These are phyloP conservation scores for Cocos nucifera DNA, from an alignment of 176 grass and related monocot species.

Conservation along the genomic window DNA sequence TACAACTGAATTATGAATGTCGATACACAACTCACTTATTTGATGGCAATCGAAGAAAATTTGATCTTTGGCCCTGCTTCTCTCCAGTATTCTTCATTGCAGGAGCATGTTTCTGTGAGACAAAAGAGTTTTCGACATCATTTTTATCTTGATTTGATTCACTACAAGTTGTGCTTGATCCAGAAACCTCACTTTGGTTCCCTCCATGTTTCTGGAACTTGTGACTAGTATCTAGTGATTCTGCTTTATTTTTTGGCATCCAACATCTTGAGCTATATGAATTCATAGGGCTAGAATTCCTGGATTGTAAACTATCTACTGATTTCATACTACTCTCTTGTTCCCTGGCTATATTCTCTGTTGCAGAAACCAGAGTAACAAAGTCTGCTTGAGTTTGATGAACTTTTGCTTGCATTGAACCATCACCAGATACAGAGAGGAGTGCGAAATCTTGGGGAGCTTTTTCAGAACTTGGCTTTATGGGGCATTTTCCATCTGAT, in stretches of 20 bases:
- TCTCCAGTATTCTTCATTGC: slow-evolving; percentile 19
- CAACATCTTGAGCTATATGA: slow-evolving; percentile 33
- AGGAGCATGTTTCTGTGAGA: slow-evolving; percentile 22
- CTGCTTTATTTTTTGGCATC: slow-evolving; percentile 7
- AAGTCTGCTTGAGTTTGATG: slow-evolving; percentile 20
- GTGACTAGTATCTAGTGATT: slow-evolving; percentile 5
- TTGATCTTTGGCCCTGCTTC: slow-evolving; percentile 31
- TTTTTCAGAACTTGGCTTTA: slow-evolving; percentile 28
- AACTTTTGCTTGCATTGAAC: slow-evolving; percentile 29
- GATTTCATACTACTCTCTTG: slow-evolving; percentile 26
- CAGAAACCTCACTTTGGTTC: slow-evolving; percentile 27
- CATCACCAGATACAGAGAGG: slow-evolving; percentile 30
- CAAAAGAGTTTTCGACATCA: slow-evolving; percentile 16
- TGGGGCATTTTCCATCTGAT: slow-evolving; percentile 21
- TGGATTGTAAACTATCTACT: slow-evolving; percentile 43
- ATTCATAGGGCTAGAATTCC: slow-evolving; percentile 37
- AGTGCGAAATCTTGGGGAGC: slow-evolving; percentile 22
- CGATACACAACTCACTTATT: slow-evolving; percentile 27
- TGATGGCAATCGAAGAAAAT: slow-evolving; percentile 27
- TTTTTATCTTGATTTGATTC: slow-evolving; percentile 40
- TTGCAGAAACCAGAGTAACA: slow-evolving; percentile 12
- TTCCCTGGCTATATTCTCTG: slow-evolving; percentile 29
- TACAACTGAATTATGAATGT: not conserved
- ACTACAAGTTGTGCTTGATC: slow-evolving; percentile 25
- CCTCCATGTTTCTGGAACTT: slow-evolving; percentile 2